Evolutionary conservation across 1,284 basidiomycete species (phyloP), one percentile per base, ranked within the genome.

Genomic region (Fomitopsis schrenkii): DNA sequence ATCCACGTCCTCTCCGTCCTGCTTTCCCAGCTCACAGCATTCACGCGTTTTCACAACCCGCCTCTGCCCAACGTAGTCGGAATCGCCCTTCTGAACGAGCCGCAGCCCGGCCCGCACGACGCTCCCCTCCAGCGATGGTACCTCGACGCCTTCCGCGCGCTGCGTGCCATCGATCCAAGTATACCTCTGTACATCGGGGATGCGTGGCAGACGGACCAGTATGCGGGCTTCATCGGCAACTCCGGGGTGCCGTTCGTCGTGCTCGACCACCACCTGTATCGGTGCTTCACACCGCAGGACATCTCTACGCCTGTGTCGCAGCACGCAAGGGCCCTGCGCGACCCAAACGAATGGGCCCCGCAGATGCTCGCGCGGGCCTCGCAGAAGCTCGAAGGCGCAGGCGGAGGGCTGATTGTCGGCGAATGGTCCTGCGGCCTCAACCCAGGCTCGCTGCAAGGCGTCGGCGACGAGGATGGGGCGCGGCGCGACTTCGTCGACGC

Each of bases 371-470:
- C 74, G 55, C 80, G 71, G 61, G 81, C 77, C 40, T 70, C 76
- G 30, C 75, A 74, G 60, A 77, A 74, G 67, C 77, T 80, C n/a
- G 81, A 80, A 28, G 68, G 71, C 15, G 79, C 76, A 0, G 81
- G 81, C 4, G 85, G 85, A 1, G 87, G 81, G 1, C 65, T 95
- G 14, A 80, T 95, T 56, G 80, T 95, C 0, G 91, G 86, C n/a
- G 94, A 97, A 71, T 96, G 91, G 88, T 90, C 87, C 9, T 92
- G 86, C 0, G 92, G 87, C 0, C 76, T 96, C 38, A 90, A 93
- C 70, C 86, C 86, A 0, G 79, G 80, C 1, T 90, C 88, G 1
- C 74, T 92, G 40, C 75, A 75, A 30, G 77, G 75, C 6, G 76
- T 75, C 48, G 71, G 72, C 30, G 67, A 83, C 68, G 74, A 83